Percentiles rank a stretch among this genome's conserved stretches.
Conservation (phyloP, 495 filamentous ascomycete genomes). For the Melanomma pulvis-pyrius region DNA sequence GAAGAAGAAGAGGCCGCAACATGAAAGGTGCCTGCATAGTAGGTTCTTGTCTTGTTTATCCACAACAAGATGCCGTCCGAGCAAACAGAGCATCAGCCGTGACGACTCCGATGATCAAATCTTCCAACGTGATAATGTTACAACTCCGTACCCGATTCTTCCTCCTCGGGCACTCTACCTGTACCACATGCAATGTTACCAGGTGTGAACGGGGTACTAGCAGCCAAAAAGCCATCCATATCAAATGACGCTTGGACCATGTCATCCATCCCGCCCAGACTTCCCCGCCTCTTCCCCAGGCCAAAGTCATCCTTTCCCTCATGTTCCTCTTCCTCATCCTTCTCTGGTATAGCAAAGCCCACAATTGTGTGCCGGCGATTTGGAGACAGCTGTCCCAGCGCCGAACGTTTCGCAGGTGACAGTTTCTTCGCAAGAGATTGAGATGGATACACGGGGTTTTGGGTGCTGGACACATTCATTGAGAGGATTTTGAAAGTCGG, state of each 20-base stretch:
- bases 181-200: constrained; percentile 15
- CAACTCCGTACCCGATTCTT: constrained; percentile 20
- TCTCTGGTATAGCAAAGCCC: constrained; percentile 17
- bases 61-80: not conserved
- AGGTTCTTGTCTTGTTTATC: too few species aligned
- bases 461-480: constrained; percentile 9
- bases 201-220: constrained; percentile 20
- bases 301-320: not conserved
- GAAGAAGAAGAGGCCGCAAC: not conserved
- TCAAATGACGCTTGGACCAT: constrained; percentile 12
- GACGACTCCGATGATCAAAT: not conserved
- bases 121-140: not conserved
- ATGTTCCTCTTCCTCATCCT: constrained; percentile 4
- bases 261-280: not conserved
- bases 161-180: constrained; percentile 7
- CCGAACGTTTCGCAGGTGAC: constrained; percentile 23
- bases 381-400: constrained; percentile 23
- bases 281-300: not conserved
- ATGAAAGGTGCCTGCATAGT: too few species aligned
- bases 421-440: not conserved
- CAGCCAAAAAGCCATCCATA: constrained; percentile 9
- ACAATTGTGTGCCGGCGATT: constrained; percentile 32
- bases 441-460: not conserved
- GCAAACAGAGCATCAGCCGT: not conserved
- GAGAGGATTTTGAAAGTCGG: constrained; percentile 27